Percentiles rank a stretch among this genome's conserved stretches.
Evolutionary conservation across 345 rosid species (phyloP).

Genomic region (Trapa bicornis): DNA sequence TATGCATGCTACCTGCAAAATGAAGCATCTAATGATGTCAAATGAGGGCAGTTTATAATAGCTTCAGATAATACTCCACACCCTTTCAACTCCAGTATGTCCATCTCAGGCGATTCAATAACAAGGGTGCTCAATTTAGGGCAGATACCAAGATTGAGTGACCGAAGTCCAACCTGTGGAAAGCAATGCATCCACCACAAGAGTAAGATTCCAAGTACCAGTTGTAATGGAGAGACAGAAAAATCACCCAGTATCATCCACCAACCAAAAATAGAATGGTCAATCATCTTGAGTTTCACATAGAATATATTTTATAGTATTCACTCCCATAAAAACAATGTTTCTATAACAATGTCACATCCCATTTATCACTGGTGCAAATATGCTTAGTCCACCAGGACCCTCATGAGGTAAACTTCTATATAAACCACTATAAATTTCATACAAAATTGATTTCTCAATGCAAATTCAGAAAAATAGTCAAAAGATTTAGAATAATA

Average conservation of each 20-base stretch:
- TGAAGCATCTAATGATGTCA: slow-evolving; percentile 86
- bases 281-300: too few species aligned
- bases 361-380: too few species aligned
- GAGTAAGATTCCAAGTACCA: background rate
- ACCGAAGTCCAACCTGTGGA: slow-evolving; percentile 64
- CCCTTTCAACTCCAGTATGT: slow-evolving; percentile 82
- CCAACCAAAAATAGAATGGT: too few species aligned
- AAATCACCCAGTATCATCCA: too few species aligned
- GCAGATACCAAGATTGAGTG: slow-evolving; percentile 86
- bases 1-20: slow-evolving; percentile 61
- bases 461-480: too few species aligned
- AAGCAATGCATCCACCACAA: background rate
- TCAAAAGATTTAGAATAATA: background rate
- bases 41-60: slow-evolving; percentile 62
- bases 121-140: slow-evolving; percentile 63
- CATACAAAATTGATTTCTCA: too few species aligned
- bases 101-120: slow-evolving; percentile 75
- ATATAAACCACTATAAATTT: background rate
- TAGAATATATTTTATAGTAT: too few species aligned
- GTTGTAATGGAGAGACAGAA: background rate
- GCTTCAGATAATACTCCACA: slow-evolving; percentile 85
- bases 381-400: background rate
- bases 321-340: too few species aligned
- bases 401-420: background rate
- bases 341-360: too few species aligned